Conservation (phyloP, 1,284 basidiomycete species). For the Meira miltonrushii region DNA sequence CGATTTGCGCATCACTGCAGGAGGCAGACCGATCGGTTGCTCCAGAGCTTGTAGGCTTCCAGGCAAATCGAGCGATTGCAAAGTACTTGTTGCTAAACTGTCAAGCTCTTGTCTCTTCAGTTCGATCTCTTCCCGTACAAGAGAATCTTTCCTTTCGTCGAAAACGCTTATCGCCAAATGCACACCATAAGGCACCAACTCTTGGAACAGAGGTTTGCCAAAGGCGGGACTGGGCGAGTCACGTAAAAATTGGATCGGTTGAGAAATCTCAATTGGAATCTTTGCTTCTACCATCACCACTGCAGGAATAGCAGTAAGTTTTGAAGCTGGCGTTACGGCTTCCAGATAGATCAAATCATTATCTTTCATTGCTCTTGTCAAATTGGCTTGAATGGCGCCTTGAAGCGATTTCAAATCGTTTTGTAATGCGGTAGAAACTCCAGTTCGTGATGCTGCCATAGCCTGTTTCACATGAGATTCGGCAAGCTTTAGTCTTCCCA, state of each 20-base stretch:
- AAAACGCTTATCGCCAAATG: constrained; percentile 85
- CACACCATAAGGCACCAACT: constrained; percentile 80
- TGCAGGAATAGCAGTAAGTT: constrained; percentile 65
- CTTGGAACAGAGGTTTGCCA: constrained; percentile 65
- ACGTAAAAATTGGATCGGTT: constrained; percentile 40
- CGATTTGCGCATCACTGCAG: constrained; percentile 76
- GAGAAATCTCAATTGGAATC: constrained; percentile 60
- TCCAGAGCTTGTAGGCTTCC: constrained; percentile 82
- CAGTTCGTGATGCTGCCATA: constrained; percentile 65
- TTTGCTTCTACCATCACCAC: constrained; percentile 67
- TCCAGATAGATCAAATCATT: constrained; percentile 96
- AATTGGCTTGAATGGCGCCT: constrained; percentile 59
- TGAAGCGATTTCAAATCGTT: constrained; percentile 61
- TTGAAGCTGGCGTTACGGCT: constrained; percentile 69
- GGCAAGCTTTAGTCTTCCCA: constrained; percentile 40
- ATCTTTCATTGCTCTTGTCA: constrained; percentile 69
- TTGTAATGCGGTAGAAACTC: constrained; percentile 55
- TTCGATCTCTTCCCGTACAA: constrained; percentile 65
- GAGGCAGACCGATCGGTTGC: constrained; percentile 77
- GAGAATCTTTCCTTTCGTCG: constrained; percentile 70
- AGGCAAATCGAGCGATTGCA: constrained; percentile 74
- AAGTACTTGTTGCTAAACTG: constrained; percentile 57
- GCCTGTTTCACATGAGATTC: constrained; percentile 64
- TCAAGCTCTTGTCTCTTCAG: constrained; percentile 44
- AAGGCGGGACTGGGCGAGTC: constrained; percentile 18